Percentiles rank a stretch among this genome's conserved stretches.
These are phyloP conservation scores for Daedalea quercina DNA, from an alignment of 768 basidiomycete species.

Conservation along the genomic window DNA sequence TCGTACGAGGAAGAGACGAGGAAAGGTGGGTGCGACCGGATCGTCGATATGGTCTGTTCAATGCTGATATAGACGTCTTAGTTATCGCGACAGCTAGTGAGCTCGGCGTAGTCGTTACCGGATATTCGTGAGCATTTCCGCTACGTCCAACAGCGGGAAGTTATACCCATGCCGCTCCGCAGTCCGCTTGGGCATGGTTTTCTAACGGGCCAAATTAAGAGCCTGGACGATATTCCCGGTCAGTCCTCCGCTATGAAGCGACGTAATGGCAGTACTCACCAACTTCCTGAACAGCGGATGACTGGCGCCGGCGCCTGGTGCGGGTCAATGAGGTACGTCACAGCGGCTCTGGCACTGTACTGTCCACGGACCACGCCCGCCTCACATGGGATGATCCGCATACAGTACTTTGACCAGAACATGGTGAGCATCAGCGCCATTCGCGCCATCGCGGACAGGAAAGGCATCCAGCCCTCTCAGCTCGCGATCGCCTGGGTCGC, in stretches of 20 bases:
- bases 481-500: constrained; percentile 33
- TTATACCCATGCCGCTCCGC: not conserved
- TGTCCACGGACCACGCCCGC: no score
- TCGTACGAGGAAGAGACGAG: constrained; percentile 47
- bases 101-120: constrained; percentile 48
- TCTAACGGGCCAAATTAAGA: constrained; percentile 44
- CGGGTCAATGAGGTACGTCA: constrained; percentile 1
- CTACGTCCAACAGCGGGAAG: not conserved
- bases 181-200: constrained; percentile 51
- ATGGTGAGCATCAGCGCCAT: constrained; percentile 33
- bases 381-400: not conserved
- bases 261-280: not conserved
- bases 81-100: constrained; percentile 50
- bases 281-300: constrained; percentile 1
- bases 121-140: constrained; percentile 43
- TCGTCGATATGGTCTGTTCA: no score
- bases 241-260: not conserved
- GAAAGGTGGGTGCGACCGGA: constrained; percentile 24
- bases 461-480: constrained; percentile 31
- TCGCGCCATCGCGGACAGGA: constrained; percentile 30
- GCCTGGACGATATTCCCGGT: constrained; percentile 25
- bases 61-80: constrained; percentile 7
- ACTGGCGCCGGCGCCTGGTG: not conserved
- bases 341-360: not conserved
- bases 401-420: constrained; percentile 33